Evolutionary conservation across 495 filamentous ascomycete genomes (phyloP).

Genomic region (Recurvomyces mirabilis): DNA sequence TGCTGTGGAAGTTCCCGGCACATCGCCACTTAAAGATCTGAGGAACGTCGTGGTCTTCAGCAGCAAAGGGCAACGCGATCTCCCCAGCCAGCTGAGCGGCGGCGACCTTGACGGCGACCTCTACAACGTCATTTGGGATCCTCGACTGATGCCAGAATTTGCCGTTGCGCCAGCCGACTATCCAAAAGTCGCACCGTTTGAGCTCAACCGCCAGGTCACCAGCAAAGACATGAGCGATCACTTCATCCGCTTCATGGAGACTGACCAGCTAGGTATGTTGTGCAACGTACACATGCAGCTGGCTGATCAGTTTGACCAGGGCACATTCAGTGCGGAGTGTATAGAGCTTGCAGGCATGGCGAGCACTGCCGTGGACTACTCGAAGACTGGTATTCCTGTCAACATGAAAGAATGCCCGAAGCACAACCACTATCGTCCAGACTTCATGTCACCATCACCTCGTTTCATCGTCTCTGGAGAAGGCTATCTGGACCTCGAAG

Average conservation of each 20-base stretch:
- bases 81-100: constrained; percentile 65
- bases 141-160: constrained; percentile 30
- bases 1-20: constrained; percentile 41
- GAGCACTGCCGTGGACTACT: constrained; percentile 73
- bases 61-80: constrained; percentile 53
- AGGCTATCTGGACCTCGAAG: constrained; percentile 31
- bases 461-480: constrained; percentile 40
- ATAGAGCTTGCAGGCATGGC: constrained; percentile 54
- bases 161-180: constrained; percentile 55
- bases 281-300: constrained; percentile 54
- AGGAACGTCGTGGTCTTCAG: constrained; percentile 72
- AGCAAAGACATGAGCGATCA: constrained; percentile 59
- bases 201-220: constrained; percentile 45
- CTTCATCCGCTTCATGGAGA: constrained; percentile 70
- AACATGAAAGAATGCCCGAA: constrained; percentile 35
- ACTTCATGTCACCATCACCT: constrained; percentile 60
- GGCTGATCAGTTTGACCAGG: constrained; percentile 47
- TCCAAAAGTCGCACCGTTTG: constrained; percentile 39
- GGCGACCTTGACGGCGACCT: constrained; percentile 77
- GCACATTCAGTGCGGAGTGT: constrained; percentile 49
- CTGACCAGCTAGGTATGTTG: constrained; percentile 61
- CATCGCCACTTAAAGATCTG: constrained; percentile 48
- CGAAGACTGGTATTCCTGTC: constrained; percentile 65
- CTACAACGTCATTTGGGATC: constrained; percentile 65
- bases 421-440: constrained; percentile 38